Evolutionary conservation across 805 yeast genomes (phyloP).

Genomic region (Saccharomycopsis microspora): DNA sequence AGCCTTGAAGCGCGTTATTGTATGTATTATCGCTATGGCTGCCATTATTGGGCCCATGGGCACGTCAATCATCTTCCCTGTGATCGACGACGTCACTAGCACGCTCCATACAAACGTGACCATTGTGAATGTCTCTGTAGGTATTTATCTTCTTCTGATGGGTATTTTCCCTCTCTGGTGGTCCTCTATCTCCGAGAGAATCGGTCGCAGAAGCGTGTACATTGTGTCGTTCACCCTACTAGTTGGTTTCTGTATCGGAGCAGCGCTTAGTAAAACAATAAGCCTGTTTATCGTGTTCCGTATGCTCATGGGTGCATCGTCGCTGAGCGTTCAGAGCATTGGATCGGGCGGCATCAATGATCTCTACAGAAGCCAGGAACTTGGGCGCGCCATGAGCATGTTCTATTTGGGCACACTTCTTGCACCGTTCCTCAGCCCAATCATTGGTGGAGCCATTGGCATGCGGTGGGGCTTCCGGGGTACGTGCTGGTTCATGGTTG

Average conservation of each 20-base stretch:
- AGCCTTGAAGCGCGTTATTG: constrained; percentile 39
- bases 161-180: constrained; percentile 87
- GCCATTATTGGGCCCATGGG: constrained; percentile 86
- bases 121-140: constrained; percentile 68
- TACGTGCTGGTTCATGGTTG: constrained; percentile 76
- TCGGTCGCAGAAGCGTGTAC: constrained; percentile 69
- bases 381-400: constrained; percentile 73
- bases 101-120: constrained; percentile 46
- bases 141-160: constrained; percentile 59
- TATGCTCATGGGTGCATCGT: constrained; percentile 65
- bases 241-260: constrained; percentile 58
- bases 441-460: constrained; percentile 66
- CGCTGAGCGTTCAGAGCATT: constrained; percentile 79
- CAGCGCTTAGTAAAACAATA: constrained; percentile 53
- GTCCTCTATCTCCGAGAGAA: constrained; percentile 66
- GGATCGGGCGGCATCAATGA: constrained; percentile 88
- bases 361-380: constrained; percentile 47
- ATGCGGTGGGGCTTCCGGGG: constrained; percentile 78
- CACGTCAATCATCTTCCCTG: constrained; percentile 73
- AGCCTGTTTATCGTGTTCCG: constrained; percentile 56
- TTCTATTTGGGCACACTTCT: constrained; percentile 72
- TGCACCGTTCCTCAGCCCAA: constrained; percentile 75
- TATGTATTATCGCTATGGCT: constrained; percentile 57
- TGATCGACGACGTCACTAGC: constrained; percentile 45
- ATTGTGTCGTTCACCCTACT: constrained; percentile 54